phyloP scores from a whole-genome alignment of 129 eudicot genomes.

The Rutidosis leptorrhynchoides region DNA sequence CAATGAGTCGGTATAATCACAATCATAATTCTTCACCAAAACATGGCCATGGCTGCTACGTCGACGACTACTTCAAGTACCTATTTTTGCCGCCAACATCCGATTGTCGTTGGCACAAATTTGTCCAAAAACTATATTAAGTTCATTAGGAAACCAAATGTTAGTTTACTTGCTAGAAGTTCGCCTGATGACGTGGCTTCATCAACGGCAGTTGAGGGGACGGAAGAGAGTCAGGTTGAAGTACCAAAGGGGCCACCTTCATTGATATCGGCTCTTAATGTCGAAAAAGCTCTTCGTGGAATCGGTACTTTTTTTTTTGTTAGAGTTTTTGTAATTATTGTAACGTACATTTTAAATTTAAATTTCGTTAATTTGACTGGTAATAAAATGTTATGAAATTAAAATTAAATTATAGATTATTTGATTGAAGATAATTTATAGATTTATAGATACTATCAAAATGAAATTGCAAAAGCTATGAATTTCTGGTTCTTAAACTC shows the following conservation, averaged over 20 bases:
- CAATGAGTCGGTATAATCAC: slow-evolving; percentile 8
- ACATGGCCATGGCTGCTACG: slow-evolving; percentile 32
- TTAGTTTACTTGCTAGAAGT: slow-evolving; percentile 21
- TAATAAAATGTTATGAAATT: not conserved
- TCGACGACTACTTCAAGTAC: slow-evolving; percentile 25
- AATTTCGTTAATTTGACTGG: not conserved
- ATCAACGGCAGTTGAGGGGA: slow-evolving; percentile 21
- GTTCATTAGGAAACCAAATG: slow-evolving; percentile 4
- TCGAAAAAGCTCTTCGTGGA: slow-evolving; percentile 81
- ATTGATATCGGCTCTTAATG: slow-evolving; percentile 70
- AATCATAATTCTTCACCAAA: not conserved
- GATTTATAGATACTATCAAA: no score
- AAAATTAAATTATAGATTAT: no score
- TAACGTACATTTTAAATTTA: no score
- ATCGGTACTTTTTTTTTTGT: slow-evolving; percentile 40
- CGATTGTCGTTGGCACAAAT: not conserved
- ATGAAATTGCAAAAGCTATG: not conserved
- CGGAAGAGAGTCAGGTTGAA: slow-evolving; percentile 41
- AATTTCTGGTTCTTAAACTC: not conserved
- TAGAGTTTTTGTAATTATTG: no score
- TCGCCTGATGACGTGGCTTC: slow-evolving; percentile 30
- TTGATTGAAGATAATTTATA: no score
- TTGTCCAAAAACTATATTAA: slow-evolving; percentile 8
- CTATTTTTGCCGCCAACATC: slow-evolving; percentile 20
- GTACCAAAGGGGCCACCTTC: slow-evolving; percentile 56